Conservation (phyloP, 2,329 filamentous ascomycete genomes). For the Botrytis aclada region DNA sequence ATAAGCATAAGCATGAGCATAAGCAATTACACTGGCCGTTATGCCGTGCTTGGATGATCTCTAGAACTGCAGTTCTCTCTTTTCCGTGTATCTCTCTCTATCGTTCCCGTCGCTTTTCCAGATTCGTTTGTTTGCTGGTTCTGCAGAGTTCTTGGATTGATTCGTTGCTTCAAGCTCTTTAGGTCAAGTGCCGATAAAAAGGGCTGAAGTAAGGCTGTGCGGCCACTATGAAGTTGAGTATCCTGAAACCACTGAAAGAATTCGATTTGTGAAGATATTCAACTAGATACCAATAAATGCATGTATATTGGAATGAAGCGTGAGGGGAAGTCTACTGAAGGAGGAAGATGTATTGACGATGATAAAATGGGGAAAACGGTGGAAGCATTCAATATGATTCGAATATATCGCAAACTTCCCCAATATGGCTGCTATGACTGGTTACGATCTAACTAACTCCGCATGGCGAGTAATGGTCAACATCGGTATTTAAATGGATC, state of each 20-base stretch:
- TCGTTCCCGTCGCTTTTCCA: slow-evolving; percentile 10
- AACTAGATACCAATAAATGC: slow-evolving; percentile 15
- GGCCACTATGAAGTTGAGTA: not conserved
- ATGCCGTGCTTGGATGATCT: slow-evolving; percentile 11
- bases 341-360: slow-evolving; percentile 6
- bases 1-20: slow-evolving; percentile 17
- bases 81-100: not conserved
- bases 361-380: slow-evolving; percentile 8
- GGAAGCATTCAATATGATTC: slow-evolving; percentile 8
- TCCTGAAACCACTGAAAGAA: slow-evolving; percentile 18
- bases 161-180: not conserved
- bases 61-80: not conserved
- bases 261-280: slow-evolving; percentile 11
- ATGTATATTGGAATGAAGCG: slow-evolving; percentile 11
- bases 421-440: slow-evolving; percentile 13
- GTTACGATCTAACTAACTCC: not conserved
- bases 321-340: slow-evolving; percentile 1
- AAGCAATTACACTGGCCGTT: slow-evolving; percentile 15
- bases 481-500: slow-evolving; percentile 19
- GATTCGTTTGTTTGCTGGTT: slow-evolving; percentile 1
- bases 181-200: slow-evolving; percentile 4
- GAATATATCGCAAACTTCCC: slow-evolving; percentile 15
- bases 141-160: not conserved
- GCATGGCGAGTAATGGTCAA: slow-evolving; percentile 15
- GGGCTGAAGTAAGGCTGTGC: slow-evolving; percentile 13